Evolutionary conservation across 2,329 filamentous ascomycete species (phyloP), one percentile per base, ranked within the genome.

Genomic region (Chaetomiaceae sp.): DNA sequence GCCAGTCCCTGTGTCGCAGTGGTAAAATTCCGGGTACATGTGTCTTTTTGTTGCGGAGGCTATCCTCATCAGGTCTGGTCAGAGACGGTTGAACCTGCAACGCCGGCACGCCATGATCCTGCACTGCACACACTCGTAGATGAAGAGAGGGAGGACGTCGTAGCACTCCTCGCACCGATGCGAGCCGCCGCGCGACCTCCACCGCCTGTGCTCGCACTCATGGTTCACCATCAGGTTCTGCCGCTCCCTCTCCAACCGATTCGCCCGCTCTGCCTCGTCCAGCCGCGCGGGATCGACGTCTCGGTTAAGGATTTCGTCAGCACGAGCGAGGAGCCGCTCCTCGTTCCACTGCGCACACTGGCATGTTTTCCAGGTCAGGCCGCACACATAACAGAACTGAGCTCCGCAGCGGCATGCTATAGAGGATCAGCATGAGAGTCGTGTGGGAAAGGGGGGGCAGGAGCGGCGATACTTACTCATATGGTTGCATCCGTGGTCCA

Each of bases 361-460:
- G 25, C 73, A 79, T 0, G 40, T 65, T 23, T 71, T 72, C 75
- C 75, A 79, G 4, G 0, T 3, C 0, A 17, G 14, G 4, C 75
- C 75, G 38, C 77, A 81, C 0, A 64, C 15, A 36, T 79, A 79
- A 59, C 78, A 81, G 59, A 80, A 82, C n/a, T 79, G 27, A 0
- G 66, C 61, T 0, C 68, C 61, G 46, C 79, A 82, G 1, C 47
- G 64, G 46, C 77, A 82, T 0, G 72, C 79, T 71, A 23, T 38
- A 6, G 36, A 3, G 34, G 6, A 3, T 23, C 19, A 45, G 27
- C 25, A n/a, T 15, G 8, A 9, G 27, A 6, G 9, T 12, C 8
- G 14, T n/a, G n/a, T n/a, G n/a, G n/a, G n/a, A n/a, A n/a, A n/a
- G n/a, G n/a, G n/a, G n/a, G n/a, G n/a, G n/a, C n/a, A 31, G 3